These are phyloP conservation scores for Phylloporus sp. DNA, from an alignment of 768 basidiomycete genomes.

Conservation along the genomic window DNA sequence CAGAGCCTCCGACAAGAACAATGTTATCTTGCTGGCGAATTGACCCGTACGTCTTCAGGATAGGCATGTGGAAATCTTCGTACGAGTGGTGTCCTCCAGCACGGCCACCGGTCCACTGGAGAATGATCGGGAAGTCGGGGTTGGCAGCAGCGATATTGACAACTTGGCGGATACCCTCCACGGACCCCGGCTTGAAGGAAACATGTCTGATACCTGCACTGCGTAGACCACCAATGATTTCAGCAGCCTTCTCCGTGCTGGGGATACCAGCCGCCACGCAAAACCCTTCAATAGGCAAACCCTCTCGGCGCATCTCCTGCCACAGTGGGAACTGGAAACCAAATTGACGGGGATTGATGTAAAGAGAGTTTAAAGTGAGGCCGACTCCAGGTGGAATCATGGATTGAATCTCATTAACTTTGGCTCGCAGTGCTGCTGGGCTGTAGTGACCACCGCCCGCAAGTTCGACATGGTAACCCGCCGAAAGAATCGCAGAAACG, in stretches of 20 bases:
- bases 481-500: constrained; percentile 86
- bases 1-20: constrained; percentile 86
- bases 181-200: constrained; percentile 96
- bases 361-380: constrained; percentile 89
- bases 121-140: constrained; percentile 93
- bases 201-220: constrained; percentile 91
- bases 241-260: constrained; percentile 91
- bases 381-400: constrained; percentile 85
- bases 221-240: constrained; percentile 85
- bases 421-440: constrained; percentile 77
- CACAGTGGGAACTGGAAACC: constrained; percentile 95
- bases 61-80: constrained; percentile 97
- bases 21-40: constrained; percentile 91
- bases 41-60: constrained; percentile 81
- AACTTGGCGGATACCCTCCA: constrained; percentile 96
- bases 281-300: constrained; percentile 96
- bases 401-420: constrained; percentile 88
- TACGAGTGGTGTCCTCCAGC: constrained; percentile 98
- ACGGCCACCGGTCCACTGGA: constrained; percentile 99
- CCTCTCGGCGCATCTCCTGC: constrained; percentile 96
- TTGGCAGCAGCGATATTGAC: constrained; percentile 92
- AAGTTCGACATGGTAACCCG: constrained; percentile 94
- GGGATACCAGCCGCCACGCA: constrained; percentile 98
- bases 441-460: constrained; percentile 99
- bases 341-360: constrained; percentile 98